phyloP scores from a whole-genome alignment of 164 flowering plant species.

The Nymphaea colorata region DNA sequence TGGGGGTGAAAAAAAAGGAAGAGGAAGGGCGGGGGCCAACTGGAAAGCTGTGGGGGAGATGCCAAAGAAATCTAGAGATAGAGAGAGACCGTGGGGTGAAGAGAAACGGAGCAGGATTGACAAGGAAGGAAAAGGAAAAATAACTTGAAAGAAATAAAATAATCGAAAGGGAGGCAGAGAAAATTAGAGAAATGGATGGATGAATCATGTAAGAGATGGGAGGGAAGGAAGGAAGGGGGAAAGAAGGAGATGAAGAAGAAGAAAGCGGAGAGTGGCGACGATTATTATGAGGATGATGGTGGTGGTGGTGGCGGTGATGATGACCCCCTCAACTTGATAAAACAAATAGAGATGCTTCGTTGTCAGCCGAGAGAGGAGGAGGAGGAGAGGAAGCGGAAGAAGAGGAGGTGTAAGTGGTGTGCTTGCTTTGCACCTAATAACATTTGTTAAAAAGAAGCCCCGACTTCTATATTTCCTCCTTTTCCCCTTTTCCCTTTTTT shows the following conservation, averaged over 20 bases:
- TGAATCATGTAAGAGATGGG: background rate
- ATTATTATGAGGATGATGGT: slow-evolving; percentile 1
- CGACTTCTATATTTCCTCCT: background rate
- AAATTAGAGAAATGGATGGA: background rate
- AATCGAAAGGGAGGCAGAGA: background rate
- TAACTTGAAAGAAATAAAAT: background rate
- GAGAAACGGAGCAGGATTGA: background rate
- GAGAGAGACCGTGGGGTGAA: background rate
- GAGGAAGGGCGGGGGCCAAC: no score
- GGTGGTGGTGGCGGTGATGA: background rate
- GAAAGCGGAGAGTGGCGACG: background rate
- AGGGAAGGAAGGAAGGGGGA: slow-evolving; percentile 10
- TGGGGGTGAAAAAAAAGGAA: no score
- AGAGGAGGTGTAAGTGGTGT: no score
- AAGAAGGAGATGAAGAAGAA: slow-evolving; percentile 7
- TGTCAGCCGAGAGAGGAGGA: slow-evolving; percentile 25
- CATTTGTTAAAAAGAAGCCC: slow-evolving; percentile 17
- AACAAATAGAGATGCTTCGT: slow-evolving; percentile 30
- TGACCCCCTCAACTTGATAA: slow-evolving; percentile 3
- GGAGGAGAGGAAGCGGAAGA: no score
- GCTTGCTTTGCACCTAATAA: slow-evolving; percentile 41
- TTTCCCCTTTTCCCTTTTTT: background rate
- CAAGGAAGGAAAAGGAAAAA: no score
- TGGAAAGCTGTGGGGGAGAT: background rate
- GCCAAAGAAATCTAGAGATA: background rate